Base-by-base conservation (phyloP, 2,329 filamentous ascomycete species). In the Orbilia brochopaga region DNA sequence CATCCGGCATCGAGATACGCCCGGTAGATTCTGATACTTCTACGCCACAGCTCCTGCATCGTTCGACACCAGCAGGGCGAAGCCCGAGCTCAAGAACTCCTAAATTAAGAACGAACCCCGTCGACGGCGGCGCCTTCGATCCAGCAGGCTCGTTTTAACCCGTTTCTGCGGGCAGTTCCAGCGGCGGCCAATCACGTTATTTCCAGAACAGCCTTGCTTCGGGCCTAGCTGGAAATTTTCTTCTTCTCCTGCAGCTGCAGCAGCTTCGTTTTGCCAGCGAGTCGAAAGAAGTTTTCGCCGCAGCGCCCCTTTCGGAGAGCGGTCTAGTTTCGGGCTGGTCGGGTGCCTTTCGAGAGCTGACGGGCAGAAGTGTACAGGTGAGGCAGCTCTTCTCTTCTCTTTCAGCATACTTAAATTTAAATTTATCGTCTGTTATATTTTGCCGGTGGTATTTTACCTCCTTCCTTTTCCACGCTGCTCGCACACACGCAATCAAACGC, bases 321-420 rank as follows among this genome's bases (percentile, higher is more conserved):
- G 3, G 7, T 44, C 23, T 58, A 23, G 10, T 37, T 51, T 58
- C n/a, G 37, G 40, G 7, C 19, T 58, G 40, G 54, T 69, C 65
- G 65, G 65, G 65, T 69, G 65, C 52, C 62, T 62, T 69, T 19
- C n/a, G n/a, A n/a, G 65, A 69, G 65, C 65, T 69, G 65, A 69
- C 65, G 48, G 65, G n/a, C n/a, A n/a, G n/a, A n/a, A n/a, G n/a
- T n/a, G n/a, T n/a, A 53, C 64, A 55, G 50, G 60, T 63, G 46
- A 52, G 48, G 46, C n/a, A 11, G 5, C 32, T 24, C 44, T n/a
- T 40, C 46, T 32, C 27, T 32, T 32, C 27, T 32, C 27, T 8
- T 32, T 32, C 13, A 15, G 2, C 13, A 15, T 2, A 42, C 15
- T 42, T 42, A 2, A 4, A 2, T 42, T 15, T 2, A 42, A 5